phyloP scores from a whole-genome alignment of 495 filamentous ascomycete genomes.

The Penicillium soppii region DNA sequence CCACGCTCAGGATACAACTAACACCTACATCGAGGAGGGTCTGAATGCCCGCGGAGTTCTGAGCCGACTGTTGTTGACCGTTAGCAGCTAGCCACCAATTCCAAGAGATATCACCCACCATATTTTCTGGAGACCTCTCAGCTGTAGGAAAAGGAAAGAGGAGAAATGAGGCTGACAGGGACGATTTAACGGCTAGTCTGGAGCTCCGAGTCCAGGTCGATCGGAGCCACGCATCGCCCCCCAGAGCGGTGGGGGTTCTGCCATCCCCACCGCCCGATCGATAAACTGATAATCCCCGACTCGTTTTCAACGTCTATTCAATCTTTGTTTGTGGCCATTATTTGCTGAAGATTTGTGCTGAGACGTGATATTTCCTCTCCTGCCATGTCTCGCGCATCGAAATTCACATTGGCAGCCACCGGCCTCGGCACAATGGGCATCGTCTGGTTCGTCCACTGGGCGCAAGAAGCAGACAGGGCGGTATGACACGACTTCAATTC shows the following conservation, averaged over 20 bases:
- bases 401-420: conserved; percentile 78
- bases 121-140: conserved; percentile 27
- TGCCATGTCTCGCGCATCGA: conserved; percentile 83
- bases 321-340: background rate
- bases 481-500: conserved; percentile 47
- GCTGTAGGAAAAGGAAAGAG: conserved; percentile 8
- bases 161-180: conserved; percentile 9
- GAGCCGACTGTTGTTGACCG: conserved; percentile 74
- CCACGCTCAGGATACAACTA: conserved; percentile 1
- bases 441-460: conserved; percentile 83
- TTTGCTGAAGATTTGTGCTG: background rate
- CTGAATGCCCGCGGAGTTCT: conserved; percentile 97
- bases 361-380: background rate
- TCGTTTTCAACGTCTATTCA: conserved; percentile 10
- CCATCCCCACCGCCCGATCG: conserved; percentile 32
- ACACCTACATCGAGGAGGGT: conserved; percentile 92
- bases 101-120: conserved; percentile 28
- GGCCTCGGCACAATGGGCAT: conserved; percentile 72
- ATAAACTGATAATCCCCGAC: conserved; percentile 30
- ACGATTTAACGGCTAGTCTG: conserved; percentile 26
- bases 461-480: conserved; percentile 82
- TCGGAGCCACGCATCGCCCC: conserved; percentile 37
- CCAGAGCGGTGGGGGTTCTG: conserved; percentile 40
- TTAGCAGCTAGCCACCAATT: conserved; percentile 24
- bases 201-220: conserved; percentile 36